Percentiles rank a stretch among this genome's conserved stretches.
Conservation (phyloP, 2,329 filamentous ascomycete species). For the Thermochaetoides dissita region DNA sequence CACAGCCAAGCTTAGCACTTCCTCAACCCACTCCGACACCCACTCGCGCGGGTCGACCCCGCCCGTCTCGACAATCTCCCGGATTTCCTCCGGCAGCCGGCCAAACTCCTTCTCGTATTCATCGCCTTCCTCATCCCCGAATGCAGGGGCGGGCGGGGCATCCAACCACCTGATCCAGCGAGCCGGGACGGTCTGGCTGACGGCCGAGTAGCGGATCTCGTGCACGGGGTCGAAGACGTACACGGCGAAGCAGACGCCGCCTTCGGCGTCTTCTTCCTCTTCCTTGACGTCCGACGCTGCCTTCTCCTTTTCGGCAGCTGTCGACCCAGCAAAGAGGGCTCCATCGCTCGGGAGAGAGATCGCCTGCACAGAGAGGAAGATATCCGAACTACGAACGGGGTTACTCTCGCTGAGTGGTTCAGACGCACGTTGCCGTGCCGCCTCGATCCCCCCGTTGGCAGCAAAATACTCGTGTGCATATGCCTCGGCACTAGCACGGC, state of each 20-base stretch:
- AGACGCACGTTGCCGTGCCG: slow-evolving; percentile 64
- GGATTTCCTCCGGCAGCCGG: slow-evolving; percentile 67
- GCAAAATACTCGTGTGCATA: slow-evolving; percentile 79
- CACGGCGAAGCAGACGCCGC: slow-evolving; percentile 58
- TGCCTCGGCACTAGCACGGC: slow-evolving; percentile 73
- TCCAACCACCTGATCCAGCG: slow-evolving; percentile 91
- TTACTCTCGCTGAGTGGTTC: slow-evolving; percentile 71
- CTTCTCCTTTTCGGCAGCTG: slow-evolving; percentile 40
- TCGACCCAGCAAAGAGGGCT: slow-evolving; percentile 50
- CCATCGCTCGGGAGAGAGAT: slow-evolving; percentile 41
- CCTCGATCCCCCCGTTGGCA: slow-evolving; percentile 61
- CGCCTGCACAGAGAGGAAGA: slow-evolving; percentile 92
- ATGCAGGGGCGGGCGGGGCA: slow-evolving; percentile 31
- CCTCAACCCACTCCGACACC: slow-evolving; percentile 96
- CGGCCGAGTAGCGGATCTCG: slow-evolving; percentile 68
- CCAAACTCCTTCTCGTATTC: slow-evolving; percentile 21
- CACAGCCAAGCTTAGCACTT: slow-evolving; percentile 61
- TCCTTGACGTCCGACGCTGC: slow-evolving; percentile 38
- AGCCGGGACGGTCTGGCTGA: slow-evolving; percentile 71
- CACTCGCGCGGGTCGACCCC: slow-evolving; percentile 88
- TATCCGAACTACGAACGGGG: slow-evolving; percentile 80
- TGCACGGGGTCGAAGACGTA: slow-evolving; percentile 83
- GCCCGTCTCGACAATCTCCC: slow-evolving; percentile 62
- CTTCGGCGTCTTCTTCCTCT: slow-evolving; percentile 38
- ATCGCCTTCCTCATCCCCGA: slow-evolving; percentile 39